Evolutionary conservation across 805 yeast genomes (phyloP).

Genomic region (Wickerhamomyces tratensis): DNA sequence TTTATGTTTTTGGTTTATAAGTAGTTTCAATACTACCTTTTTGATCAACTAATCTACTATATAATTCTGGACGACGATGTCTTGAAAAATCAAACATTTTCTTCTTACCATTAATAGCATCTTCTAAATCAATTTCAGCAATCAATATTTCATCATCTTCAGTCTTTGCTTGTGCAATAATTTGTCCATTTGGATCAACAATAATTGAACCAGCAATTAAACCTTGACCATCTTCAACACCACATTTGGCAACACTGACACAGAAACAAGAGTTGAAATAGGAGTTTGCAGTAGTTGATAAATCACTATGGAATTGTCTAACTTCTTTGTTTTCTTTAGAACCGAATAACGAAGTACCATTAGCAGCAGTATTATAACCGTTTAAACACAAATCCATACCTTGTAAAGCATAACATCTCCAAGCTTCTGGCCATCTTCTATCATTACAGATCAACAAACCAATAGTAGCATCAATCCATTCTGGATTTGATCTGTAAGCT

Average conservation of each 20-base stretch:
- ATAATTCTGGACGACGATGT: conserved; percentile 28
- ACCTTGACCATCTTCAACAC: conserved; percentile 27
- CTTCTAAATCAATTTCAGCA: conserved; percentile 27
- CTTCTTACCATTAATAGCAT: conserved; percentile 23
- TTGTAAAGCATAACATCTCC: conserved; percentile 29
- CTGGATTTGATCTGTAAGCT: conserved; percentile 24
- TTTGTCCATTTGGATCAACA: conserved; percentile 27
- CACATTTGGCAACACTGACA: conserved; percentile 26
- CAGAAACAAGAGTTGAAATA: conserved; percentile 26
- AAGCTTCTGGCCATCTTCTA: conserved; percentile 33
- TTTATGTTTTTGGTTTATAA: not conserved
- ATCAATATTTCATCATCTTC: conserved; percentile 24
- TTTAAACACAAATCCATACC: conserved; percentile 29
- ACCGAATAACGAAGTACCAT: conserved; percentile 24
- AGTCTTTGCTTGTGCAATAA: conserved; percentile 24
- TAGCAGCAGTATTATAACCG: conserved; percentile 28
- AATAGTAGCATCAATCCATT: conserved; percentile 25
- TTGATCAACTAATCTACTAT: conserved; percentile 18
- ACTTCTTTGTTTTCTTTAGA: conserved; percentile 21
- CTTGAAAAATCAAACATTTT: conserved; percentile 27
- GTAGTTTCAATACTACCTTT: conserved; percentile 18
- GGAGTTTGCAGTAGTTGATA: conserved; percentile 24
- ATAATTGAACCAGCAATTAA: conserved; percentile 26
- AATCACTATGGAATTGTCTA: conserved; percentile 24
- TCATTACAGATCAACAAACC: conserved; percentile 31